Evolutionary conservation across 139 green algal genomes (phyloP).

Genomic region (Chlorella sp.): DNA sequence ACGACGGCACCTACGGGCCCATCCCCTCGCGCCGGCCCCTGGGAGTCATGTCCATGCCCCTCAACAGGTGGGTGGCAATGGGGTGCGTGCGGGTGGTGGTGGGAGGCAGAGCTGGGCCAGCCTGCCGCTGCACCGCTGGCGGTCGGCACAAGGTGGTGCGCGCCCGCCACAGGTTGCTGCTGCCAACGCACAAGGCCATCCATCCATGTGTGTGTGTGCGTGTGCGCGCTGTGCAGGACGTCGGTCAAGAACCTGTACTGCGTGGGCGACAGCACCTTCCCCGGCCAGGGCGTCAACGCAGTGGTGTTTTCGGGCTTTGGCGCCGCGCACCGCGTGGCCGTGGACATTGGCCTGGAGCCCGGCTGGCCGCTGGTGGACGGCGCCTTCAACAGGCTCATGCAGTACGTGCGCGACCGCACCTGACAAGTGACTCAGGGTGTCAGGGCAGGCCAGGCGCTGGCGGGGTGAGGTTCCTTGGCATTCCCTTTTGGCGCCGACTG

Average conservation of each 20-base stretch:
- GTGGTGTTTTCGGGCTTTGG: conserved; percentile 94
- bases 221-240: conserved; percentile 14
- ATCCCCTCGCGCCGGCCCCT: conserved; percentile 79
- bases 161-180: too few relatives aligned
- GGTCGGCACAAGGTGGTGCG: too few relatives aligned
- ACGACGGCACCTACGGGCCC: conserved; percentile 90
- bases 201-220: neutral
- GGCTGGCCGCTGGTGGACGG: conserved; percentile 57
- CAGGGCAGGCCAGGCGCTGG: too few relatives aligned
- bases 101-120: too few relatives aligned
- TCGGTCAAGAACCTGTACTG: conserved; percentile 84
- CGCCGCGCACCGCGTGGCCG: conserved; percentile 83
- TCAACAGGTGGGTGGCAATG: conserved; percentile 66
- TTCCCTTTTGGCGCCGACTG: too few relatives aligned
- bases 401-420: conserved; percentile 32
- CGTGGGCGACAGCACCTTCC: conserved; percentile 93
- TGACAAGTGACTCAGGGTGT: too few relatives aligned
- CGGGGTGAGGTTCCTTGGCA: too few relatives aligned
- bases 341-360: conserved; percentile 68
- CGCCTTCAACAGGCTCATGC: conserved; percentile 51
- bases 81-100: too few relatives aligned
- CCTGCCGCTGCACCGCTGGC: too few relatives aligned
- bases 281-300: conserved; percentile 60
- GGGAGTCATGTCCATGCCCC: conserved; percentile 92
- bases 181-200: neutral